These are phyloP conservation scores for Biscogniauxia sp. DNA, from an alignment of 2,329 filamentous ascomycete species.

Conservation along the genomic window DNA sequence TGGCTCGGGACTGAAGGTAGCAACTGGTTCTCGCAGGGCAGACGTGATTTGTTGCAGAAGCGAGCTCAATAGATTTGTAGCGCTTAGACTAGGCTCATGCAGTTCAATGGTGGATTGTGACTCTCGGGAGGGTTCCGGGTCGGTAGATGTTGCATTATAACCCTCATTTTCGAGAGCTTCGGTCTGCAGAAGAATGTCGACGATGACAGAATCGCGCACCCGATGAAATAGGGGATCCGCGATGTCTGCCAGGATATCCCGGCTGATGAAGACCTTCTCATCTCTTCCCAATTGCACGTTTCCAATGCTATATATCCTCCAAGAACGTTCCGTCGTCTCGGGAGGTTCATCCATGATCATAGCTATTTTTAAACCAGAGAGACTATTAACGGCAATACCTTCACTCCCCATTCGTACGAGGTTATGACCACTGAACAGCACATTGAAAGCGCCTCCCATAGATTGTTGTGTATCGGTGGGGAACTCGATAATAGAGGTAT, in stretches of 20 bases:
- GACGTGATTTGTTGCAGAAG: constrained; percentile 47
- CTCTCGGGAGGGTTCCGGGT: constrained; percentile 29
- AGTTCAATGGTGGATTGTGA: constrained; percentile 22
- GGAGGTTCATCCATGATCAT: constrained; percentile 62
- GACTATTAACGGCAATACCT: constrained; percentile 48
- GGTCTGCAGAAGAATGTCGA: constrained; percentile 70
- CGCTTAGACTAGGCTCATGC: constrained; percentile 17
- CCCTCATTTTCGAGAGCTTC: constrained; percentile 20
- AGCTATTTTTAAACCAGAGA: constrained; percentile 60
- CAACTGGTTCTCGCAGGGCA: constrained; percentile 43
- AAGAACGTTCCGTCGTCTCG: constrained; percentile 43
- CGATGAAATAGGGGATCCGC: constrained; percentile 82
- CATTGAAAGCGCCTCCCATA: constrained; percentile 41
- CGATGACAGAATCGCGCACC: constrained; percentile 66
- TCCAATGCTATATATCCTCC: constrained; percentile 77
- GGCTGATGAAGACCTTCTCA: constrained; percentile 78
- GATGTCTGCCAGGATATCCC: constrained; percentile 72
- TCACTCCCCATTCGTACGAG: constrained; percentile 45
- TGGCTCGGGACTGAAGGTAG: constrained; percentile 38
- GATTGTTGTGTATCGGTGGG: constrained; percentile 46
- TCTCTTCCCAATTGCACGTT: constrained; percentile 80
- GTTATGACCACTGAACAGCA: constrained; percentile 46
- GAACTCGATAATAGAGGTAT: constrained; percentile 68
- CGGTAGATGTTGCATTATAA: constrained; percentile 28
- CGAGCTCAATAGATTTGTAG: constrained; percentile 37